These are phyloP conservation scores for Bruguiera hainesii DNA, from an alignment of 441 rosid species.

Conservation along the genomic window DNA sequence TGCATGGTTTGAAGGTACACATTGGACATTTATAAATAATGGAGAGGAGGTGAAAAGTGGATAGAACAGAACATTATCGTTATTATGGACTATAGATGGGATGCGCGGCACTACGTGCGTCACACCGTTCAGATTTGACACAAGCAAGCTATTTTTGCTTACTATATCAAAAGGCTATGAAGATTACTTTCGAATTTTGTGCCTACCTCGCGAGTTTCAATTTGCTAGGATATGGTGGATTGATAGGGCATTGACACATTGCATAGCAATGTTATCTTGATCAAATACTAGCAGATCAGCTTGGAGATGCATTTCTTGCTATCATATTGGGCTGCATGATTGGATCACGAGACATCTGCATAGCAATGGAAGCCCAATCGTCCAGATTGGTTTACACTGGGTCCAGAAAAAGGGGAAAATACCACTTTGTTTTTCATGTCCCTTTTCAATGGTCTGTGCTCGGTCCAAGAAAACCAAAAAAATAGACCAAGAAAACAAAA, in stretches of 20 bases:
- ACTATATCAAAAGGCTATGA: constrained; percentile 2
- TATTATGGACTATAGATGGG: constrained; percentile 15
- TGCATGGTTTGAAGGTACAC: not conserved
- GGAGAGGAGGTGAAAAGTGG: constrained; percentile 17
- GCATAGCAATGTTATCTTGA: not conserved
- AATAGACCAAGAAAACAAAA: too few relatives aligned
- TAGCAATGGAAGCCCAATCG: too few relatives aligned
- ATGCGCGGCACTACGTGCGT: constrained; percentile 15
- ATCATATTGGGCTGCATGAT: too few relatives aligned
- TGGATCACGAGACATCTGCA: too few relatives aligned
- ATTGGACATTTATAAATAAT: constrained; percentile 15
- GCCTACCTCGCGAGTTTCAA: constrained; percentile 38
- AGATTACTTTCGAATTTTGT: constrained; percentile 21
- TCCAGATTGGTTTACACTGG: too few relatives aligned
- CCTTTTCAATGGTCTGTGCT: too few relatives aligned
- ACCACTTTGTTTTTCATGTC: too few relatives aligned
- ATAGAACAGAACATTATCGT: constrained; percentile 35
- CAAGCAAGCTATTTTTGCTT: not conserved
- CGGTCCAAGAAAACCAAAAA: too few relatives aligned
- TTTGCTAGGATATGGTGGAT: constrained; percentile 12
- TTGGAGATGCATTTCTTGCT: too few relatives aligned
- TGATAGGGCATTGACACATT: not conserved
- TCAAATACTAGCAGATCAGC: not conserved
- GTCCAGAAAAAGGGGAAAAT: too few relatives aligned
- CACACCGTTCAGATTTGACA: constrained; percentile 13